Base-by-base conservation (phyloP, 2,329 filamentous ascomycete species). In the Aspergillus pseudonomiae region DNA sequence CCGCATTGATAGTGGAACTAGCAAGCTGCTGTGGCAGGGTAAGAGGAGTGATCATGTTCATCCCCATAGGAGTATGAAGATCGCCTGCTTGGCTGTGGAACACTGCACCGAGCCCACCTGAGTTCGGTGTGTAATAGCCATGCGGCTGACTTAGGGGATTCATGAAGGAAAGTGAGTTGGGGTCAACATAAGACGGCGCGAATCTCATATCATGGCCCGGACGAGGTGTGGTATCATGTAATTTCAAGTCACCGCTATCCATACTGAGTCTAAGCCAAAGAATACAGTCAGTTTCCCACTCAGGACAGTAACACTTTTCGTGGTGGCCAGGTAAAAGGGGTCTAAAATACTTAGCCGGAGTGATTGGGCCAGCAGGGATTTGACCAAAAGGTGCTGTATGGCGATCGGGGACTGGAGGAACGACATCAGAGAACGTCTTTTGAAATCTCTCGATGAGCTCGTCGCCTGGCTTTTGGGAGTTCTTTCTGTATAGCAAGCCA, bases 51-150 rank as follows among this genome's bases (percentile, higher is more conserved):
- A 88, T 88, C 81, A 95, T 86, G 50, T 89, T 88, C 66, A 94
- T 83, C 46, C 86, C 86, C 71, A 94, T 83, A 36, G 93, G 93
- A 2, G 93, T 96, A 77, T 96, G 93, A 61, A 97, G 83, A 77
- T 97, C 93, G 57, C 92, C 91, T 43, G 92, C 91, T 77, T 94
- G 92, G 58, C 86, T 88, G 75, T 96, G 92, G 74, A 93, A 96
- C 68, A 94, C 80, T 21, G 91, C 91, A 74, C 91, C 74, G 67
- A 89, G 90, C 53, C 91, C 91, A 67, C 91, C 92, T 2, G 93
- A 91, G 1, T 92, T 96, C 2, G 94, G 92, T 9, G 93, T 94
- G 79, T 96, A 97, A 78, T 95, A 95, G 16, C 90, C 91, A 19
- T 91, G 87, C 53, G 90, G 87, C 67, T 94, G 91, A 77, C 91